Evolutionary conservation across 148 eudicot genomes (phyloP), one percentile per base, ranked within the genome.

Genomic region (Talinum fruticosum): DNA sequence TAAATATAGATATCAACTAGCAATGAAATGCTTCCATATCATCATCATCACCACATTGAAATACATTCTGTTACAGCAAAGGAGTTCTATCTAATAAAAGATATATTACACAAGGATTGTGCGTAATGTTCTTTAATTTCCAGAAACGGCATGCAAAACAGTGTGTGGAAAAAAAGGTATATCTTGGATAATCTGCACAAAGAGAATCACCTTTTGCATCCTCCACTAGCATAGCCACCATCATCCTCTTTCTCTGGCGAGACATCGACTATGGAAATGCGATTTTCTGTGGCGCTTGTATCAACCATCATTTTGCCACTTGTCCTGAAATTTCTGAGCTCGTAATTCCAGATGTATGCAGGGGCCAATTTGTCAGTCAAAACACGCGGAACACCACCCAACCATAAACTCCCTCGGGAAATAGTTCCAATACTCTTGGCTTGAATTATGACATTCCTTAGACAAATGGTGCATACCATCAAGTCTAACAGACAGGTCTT

Each of bases 171-270:
- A 30, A 33, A 79, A 73, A 75, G 16, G 19, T 62, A 57, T 45
- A 66, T 61, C 62, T 57, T 67, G 47, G 30, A 81, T 38, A 57
- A 66, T 66, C 47, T 28, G 59, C 72, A 73, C 64, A 78, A 41
- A 67, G 26, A 54, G 76, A 73, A 71, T 83, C 87, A 95, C 98
- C 98, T 95, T 88, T 86, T 92, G 89, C 89, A 87, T 78, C 91
- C 91, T 72, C 98, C 98, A 75, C 86, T 89, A 49, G 88, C 88
- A 84, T 85, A 95, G 69, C 88, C 92, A 75, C 88, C 87, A 82
- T 81, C 86, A 59, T 86, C 96, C 79, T 88, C 89, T 83, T 89
- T 89, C 80, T 81, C 86, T 0, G 83, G 84, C 66, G 82, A 79
- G 26, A 73, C 65, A 84, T 82, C 86, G 65, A 83, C 74, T 72